A percentile compares a stretch with the other conserved stretches of the same genome.
phyloP scores from a whole-genome alignment of 805 yeast species.

The Ogataea paradorogensis region DNA sequence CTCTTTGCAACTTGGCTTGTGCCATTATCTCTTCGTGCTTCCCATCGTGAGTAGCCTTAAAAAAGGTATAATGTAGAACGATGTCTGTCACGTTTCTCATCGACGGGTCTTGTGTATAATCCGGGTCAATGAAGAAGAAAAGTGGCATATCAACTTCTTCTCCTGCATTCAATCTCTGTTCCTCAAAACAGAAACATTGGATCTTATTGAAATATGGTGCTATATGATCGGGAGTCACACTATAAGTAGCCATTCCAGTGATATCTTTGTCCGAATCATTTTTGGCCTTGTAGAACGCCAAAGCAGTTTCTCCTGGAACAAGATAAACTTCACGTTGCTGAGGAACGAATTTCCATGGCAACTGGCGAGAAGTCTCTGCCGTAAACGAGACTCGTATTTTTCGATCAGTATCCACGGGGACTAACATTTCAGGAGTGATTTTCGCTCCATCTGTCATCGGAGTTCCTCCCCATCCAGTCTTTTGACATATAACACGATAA shows the following conservation, averaged over 20 bases:
- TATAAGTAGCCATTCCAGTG: slow-evolving; percentile 97
- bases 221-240: slow-evolving; percentile 93
- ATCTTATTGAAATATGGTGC: slow-evolving; percentile 96
- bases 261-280: slow-evolving; percentile 84
- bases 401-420: slow-evolving; percentile 83
- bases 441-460: slow-evolving; percentile 82
- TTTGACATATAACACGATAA: slow-evolving; percentile 85
- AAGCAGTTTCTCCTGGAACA: slow-evolving; percentile 96
- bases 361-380: slow-evolving; percentile 82
- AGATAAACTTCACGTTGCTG: slow-evolving; percentile 91
- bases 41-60: slow-evolving; percentile 50
- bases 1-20: slow-evolving; percentile 15
- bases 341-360: slow-evolving; percentile 95
- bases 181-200: slow-evolving; percentile 98
- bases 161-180: slow-evolving; percentile 88
- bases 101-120: slow-evolving; percentile 86
- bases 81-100: slow-evolving; percentile 90
- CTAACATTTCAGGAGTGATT: slow-evolving; percentile 81
- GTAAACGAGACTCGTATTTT: slow-evolving; percentile 84
- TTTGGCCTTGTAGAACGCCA: slow-evolving; percentile 92
- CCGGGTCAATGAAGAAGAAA: slow-evolving; percentile 95
- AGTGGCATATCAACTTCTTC: slow-evolving; percentile 99
- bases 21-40: slow-evolving; percentile 27
- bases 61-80: slow-evolving; percentile 88
- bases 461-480: slow-evolving; percentile 95